Conservation (phyloP, 352 stramenopile genomes). For the Phytophthora sp. region DNA sequence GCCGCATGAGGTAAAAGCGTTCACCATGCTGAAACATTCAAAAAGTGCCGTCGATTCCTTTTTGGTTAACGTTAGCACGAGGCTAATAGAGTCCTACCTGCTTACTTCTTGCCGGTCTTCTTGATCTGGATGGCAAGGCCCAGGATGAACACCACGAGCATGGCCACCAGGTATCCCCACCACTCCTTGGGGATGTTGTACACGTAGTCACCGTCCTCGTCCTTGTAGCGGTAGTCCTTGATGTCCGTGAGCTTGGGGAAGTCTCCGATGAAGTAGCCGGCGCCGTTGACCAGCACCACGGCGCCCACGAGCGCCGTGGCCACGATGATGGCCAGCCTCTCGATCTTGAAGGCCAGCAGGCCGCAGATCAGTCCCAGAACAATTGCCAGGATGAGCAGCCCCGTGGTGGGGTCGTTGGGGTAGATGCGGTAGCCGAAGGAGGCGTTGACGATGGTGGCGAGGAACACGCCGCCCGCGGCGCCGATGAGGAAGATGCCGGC, state of each 20-base stretch:
- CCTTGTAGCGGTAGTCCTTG: conserved; percentile 43
- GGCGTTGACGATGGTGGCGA: conserved; percentile 52
- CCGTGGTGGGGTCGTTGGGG: conserved; percentile 47
- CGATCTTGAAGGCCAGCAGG: conserved; percentile 50
- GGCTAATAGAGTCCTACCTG: conserved; percentile 10
- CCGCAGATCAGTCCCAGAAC: conserved; percentile 51
- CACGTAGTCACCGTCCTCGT: conserved; percentile 38
- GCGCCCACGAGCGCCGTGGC: conserved; percentile 64
- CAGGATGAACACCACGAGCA: conserved; percentile 48
- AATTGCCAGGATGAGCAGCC: conserved; percentile 51
- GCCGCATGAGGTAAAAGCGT: background rate
- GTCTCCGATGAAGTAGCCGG: conserved; percentile 68
- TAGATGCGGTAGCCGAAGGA: conserved; percentile 60
- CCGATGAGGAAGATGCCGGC: conserved; percentile 62
- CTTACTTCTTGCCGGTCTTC: conserved; percentile 54
- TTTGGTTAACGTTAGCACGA: background rate
- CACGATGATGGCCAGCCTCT: conserved; percentile 55
- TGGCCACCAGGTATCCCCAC: conserved; percentile 58
- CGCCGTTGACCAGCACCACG: conserved; percentile 47
- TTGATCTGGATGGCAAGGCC: conserved; percentile 62
- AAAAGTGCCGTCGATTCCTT: conserved; percentile 15
- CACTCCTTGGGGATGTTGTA: conserved; percentile 58
- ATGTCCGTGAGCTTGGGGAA: conserved; percentile 50
- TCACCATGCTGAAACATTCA: conserved; percentile 5
- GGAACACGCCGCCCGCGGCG: conserved; percentile 43